phyloP scores from a whole-genome alignment of 805 yeast species.

The Candida xiaguanensis region DNA sequence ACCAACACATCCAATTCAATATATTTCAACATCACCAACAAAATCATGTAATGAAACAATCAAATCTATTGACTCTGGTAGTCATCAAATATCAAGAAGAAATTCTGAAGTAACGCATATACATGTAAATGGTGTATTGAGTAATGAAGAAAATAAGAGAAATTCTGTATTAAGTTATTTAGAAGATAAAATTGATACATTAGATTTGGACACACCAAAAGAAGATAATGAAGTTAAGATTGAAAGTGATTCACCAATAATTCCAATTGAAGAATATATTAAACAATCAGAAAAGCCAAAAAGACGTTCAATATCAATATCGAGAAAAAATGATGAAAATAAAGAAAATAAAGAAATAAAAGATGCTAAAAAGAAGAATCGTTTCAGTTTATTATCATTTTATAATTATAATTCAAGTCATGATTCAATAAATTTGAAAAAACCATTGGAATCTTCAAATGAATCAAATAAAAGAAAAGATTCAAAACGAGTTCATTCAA shows the following conservation, averaged over 20 bases:
- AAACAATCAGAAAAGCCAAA: conserved; percentile 6
- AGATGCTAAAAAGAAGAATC: conserved; percentile 34
- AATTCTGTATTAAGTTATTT: conserved; percentile 39
- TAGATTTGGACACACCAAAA: conserved; percentile 29
- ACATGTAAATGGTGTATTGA: conserved; percentile 41
- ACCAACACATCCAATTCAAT: conserved; percentile 29
- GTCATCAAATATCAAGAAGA: conserved; percentile 21
- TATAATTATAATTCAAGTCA: conserved; percentile 29
- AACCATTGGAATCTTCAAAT: conserved; percentile 30
- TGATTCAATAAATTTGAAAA: conserved; percentile 13
- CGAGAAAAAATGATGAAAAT: conserved; percentile 7
- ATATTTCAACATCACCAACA: conserved; percentile 38
- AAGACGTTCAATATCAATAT: conserved; percentile 1
- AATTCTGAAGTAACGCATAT: conserved; percentile 41
- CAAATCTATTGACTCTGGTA: conserved; percentile 12
- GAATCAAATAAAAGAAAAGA: conserved; percentile 25
- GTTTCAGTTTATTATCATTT: conserved; percentile 43
- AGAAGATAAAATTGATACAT: conserved; percentile 42
- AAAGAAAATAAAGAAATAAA: conserved; percentile 22
- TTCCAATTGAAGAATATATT: conserved; percentile 11
- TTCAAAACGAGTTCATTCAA: conserved; percentile 22
- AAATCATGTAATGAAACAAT: conserved; percentile 17
- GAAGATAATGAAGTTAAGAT: conserved; percentile 6
- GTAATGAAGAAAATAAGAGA: conserved; percentile 27
- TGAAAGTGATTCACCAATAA: conserved; percentile 8